phyloP scores from a whole-genome alignment of 805 yeast genomes.

The Wickerhamiella galacta region DNA sequence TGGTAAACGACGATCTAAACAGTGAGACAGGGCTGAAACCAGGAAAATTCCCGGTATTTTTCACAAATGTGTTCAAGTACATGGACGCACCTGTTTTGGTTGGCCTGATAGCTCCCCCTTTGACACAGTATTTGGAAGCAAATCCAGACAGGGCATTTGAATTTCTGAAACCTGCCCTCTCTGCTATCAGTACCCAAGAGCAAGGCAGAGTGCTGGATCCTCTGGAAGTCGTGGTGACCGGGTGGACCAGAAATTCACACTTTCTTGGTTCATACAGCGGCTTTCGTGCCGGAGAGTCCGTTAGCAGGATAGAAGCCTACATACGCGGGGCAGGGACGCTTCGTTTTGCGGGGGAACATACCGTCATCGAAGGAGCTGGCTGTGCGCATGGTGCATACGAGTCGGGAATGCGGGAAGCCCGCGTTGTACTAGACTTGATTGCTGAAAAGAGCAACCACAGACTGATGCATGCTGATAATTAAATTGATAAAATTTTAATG shows the following conservation, averaged over 20 bases:
- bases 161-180: conserved; percentile 36
- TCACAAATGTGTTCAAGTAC: conserved; percentile 44
- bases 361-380: conserved; percentile 72
- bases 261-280: conserved; percentile 72
- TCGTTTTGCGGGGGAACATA: conserved; percentile 86
- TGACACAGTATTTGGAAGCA: conserved; percentile 40
- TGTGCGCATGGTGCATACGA: conserved; percentile 85
- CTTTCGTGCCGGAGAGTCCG: conserved; percentile 51
- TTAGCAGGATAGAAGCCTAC: conserved; percentile 42
- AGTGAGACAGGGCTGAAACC: conserved; percentile 17
- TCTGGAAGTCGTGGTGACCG: conserved; percentile 28
- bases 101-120: conserved; percentile 54
- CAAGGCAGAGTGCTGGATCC: conserved; percentile 23
- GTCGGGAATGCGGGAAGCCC: conserved; percentile 46
- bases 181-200: conserved; percentile 16
- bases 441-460: too few relatives aligned
- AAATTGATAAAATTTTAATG: too few relatives aligned
- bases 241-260: conserved; percentile 59
- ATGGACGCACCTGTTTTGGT: conserved; percentile 35
- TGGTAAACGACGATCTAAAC: conserved; percentile 18
- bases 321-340: conserved; percentile 40
- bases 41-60: conserved; percentile 43
- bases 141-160: conserved; percentile 40
- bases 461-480: too few relatives aligned
- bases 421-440: background rate